Evolutionary conservation across 345 rosid species (phyloP).

Genomic region (Pelargonium nanum): DNA sequence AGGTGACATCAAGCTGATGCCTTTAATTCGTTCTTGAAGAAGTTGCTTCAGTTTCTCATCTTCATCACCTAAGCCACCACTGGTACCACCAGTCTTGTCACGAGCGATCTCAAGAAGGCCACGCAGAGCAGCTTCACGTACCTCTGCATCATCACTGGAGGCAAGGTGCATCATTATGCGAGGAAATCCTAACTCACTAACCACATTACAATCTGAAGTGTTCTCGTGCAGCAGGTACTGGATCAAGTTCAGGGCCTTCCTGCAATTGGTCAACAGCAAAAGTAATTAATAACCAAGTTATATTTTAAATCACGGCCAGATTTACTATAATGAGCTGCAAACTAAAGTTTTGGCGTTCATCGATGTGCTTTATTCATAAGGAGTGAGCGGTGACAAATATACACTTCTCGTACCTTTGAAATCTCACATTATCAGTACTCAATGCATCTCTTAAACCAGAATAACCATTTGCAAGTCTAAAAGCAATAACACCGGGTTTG

Average conservation of each 20-base stretch:
- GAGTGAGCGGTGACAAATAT: background rate
- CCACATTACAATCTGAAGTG: conserved; percentile 50
- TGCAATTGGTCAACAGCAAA: conserved; percentile 17
- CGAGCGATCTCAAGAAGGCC: conserved; percentile 58
- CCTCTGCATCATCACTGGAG: conserved; percentile 55
- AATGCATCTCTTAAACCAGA: conserved; percentile 71
- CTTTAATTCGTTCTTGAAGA: conserved; percentile 56
- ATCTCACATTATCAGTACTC: conserved; percentile 52
- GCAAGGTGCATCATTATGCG: conserved; percentile 78
- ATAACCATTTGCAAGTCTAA: conserved; percentile 85
- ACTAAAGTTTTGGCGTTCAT: background rate
- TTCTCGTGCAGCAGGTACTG: conserved; percentile 77
- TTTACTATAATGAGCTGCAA: background rate
- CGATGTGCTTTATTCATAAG: background rate
- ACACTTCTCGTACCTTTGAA: conserved; percentile 51
- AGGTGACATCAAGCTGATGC: conserved; percentile 49
- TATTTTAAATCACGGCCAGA: background rate
- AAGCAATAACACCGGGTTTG: conserved; percentile 65
- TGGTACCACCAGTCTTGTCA: conserved; percentile 31
- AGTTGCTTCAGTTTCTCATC: conserved; percentile 53
- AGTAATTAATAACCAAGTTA: background rate
- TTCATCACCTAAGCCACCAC: conserved; percentile 31
- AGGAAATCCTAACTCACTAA: conserved; percentile 61
- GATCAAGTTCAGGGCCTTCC: conserved; percentile 85
- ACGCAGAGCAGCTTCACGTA: conserved; percentile 75